A percentile compares a stretch with the other conserved stretches of the same genome.
Evolutionary conservation across 2,329 filamentous ascomycete genomes (phyloP).

Genomic region (Fusarium neocosmosporiellum): DNA sequence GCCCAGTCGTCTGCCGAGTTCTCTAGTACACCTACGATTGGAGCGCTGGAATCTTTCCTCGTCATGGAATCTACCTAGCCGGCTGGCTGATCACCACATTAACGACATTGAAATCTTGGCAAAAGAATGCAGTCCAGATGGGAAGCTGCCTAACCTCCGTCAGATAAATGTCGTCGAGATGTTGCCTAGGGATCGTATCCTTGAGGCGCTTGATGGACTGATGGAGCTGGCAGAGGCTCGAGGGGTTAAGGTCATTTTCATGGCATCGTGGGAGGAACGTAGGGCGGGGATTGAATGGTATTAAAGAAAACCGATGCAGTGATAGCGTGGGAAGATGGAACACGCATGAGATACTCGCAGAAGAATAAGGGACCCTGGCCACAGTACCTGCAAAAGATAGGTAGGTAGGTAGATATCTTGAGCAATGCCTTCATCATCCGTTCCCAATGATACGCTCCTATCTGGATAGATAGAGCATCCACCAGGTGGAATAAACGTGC

Average conservation of each 20-base stretch:
- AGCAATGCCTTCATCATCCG: no score
- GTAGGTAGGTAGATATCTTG: no score
- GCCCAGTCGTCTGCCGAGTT: neutral
- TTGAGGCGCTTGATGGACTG: neutral
- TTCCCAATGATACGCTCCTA: no score
- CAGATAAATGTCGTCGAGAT: neutral
- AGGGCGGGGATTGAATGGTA: neutral
- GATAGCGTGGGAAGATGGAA: neutral
- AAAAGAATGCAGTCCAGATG: neutral
- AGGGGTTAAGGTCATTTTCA: neutral
- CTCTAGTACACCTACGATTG: neutral
- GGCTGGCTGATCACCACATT: neutral
- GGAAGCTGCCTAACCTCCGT: neutral
- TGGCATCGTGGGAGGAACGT: neutral
- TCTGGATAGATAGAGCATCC: no score
- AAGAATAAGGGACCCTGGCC: no score
- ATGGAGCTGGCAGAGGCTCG: neutral
- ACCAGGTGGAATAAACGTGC: no score
- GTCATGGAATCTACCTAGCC: neutral
- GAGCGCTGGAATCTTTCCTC: neutral
- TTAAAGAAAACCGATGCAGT: neutral
- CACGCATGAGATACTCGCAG: neutral
- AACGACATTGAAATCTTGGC: neutral
- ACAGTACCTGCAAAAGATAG: no score
- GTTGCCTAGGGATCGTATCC: neutral